Base-by-base conservation (phyloP, 2,329 filamentous ascomycete genomes). In the Colletotrichum tabaci region DNA sequence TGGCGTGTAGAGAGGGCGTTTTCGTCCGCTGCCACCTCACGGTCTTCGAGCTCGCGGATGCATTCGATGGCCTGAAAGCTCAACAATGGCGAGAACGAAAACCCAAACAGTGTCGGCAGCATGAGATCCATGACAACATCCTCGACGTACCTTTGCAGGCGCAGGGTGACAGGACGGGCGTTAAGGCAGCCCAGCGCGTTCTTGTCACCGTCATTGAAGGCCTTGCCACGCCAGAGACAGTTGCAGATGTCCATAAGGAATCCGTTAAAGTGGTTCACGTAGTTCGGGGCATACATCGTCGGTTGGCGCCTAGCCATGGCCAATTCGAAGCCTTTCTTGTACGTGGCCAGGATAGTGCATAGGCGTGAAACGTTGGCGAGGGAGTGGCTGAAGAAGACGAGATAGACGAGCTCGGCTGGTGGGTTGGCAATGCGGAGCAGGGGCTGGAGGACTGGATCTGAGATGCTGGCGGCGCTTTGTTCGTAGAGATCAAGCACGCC, bases 161-260 rank as follows among this genome's bases (percentile, higher is more conserved):
- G 76, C 10, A 82, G 77, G 16, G 88, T 82, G 1, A 90, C 83
- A 0, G 82, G 72, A 13, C 77, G 76, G 16, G 87, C 79, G 8
- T 89, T 74, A 70, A 87, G 80, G 75, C 88, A 90, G 10, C 88
- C 90, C 64, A 86, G 85, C 2, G 89, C 86, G 76, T 91, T 91
- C n/a, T 87, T 82, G 74, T 96, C 93, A 2, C 84, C 84, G 15
- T 83, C 83, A 69, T 89, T 89, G 71, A 97, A 92, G 1, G 92
- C 94, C 15, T 91, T 89, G 26, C 89, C 89, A 10, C 94, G 89
- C 94, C 94, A 97, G 57, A 96, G 80, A 61, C 93, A 90, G 78
- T 97, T 97, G 84, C 94, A 95, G 42, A 95, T 88, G 78, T 97
- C 94, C 90, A 96, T 95, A 42, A 97, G 87, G 79, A 93, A 95